phyloP scores from a whole-genome alignment of 1,284 basidiomycete species.

The Xanthoconium separans region DNA sequence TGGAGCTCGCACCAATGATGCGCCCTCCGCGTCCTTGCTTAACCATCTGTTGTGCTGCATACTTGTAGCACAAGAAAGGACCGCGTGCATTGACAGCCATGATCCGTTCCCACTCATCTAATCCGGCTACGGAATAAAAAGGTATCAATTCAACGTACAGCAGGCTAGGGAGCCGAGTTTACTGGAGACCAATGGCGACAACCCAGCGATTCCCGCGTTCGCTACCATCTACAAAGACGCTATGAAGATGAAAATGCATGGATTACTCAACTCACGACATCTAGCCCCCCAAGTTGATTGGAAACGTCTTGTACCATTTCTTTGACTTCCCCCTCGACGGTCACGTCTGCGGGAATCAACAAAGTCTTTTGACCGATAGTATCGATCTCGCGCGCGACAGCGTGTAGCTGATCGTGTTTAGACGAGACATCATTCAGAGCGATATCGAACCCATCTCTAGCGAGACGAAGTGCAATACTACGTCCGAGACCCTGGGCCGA shows the following conservation, averaged over 20 bases:
- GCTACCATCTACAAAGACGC: constrained; percentile 7
- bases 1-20: no score
- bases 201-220: constrained; percentile 1
- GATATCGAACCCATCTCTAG: no score
- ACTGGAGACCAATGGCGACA: constrained; percentile 5
- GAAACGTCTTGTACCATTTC: constrained; percentile 1
- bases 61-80: no score
- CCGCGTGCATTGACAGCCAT: no score
- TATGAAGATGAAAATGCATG: neutral
- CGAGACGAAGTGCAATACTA: constrained; percentile 16
- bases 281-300: constrained; percentile 5
- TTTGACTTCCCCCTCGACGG: constrained; percentile 5
- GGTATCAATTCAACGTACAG: neutral
- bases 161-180: neutral
- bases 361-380: constrained; percentile 1
- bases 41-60: no score
- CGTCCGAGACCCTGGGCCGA: constrained; percentile 14
- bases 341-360: constrained; percentile 4
- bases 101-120: no score
- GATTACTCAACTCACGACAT: constrained; percentile 11
- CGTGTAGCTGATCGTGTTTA: constrained; percentile 5
- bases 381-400: constrained; percentile 7
- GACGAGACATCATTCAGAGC: constrained; percentile 12
- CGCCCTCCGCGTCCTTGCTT: no score
- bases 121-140: constrained; percentile 5